Evolutionary conservation across 139 green algal genomes (phyloP), one percentile per base, ranked within the genome.

Genomic region (Closterium sp.): DNA sequence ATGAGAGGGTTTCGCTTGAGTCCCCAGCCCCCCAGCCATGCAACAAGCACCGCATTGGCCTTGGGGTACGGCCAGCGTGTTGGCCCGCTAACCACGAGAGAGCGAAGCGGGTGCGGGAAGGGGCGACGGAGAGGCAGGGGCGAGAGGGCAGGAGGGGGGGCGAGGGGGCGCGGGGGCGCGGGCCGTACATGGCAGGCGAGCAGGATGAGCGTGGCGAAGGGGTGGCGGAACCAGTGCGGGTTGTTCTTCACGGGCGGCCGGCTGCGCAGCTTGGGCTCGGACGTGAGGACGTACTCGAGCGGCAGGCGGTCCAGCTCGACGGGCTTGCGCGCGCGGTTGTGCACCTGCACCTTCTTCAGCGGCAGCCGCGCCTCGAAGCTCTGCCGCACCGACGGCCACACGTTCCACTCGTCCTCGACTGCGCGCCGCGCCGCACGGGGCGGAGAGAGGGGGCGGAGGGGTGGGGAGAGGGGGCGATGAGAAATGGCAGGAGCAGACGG

Each of bases 241-340:
- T 87, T 91, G 43, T 92, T 93, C 93, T 98, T 98, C 12, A 98
- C 95, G 38, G 98, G 93, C 93, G 96, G 98, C 6, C 98, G 95
- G 23, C 91, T 96, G 32, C 93, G 89, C 91, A 99, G 98, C 88
- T 43, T 93, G 95, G 97, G 97, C 19, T 88, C 90, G 33, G 94
- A 93, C 23, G 90, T 89, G 23, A 34, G 38, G 8, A 93, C 87
- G 66, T 93, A 93, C 35, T 93, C 90, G 4, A 93, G 28, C 32
- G 87, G 90, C 36, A 93, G 90, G 6, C 87, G 94, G 55, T 97
- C 95, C n/a, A 96, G 92, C 0, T 97, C 95, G 87, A 94, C 94
- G 43, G 94, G 94, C 90, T 95, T 96, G 88, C 97, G 91, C 30
- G 91, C 81, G 95, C 91, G 38, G 90, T 36, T 93, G 90, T 91